Evolutionary conservation across 192 early-diverging fungal genomes (phyloP), one percentile per base, ranked within the genome.

Genomic region (Geranomyces variabilis): DNA sequence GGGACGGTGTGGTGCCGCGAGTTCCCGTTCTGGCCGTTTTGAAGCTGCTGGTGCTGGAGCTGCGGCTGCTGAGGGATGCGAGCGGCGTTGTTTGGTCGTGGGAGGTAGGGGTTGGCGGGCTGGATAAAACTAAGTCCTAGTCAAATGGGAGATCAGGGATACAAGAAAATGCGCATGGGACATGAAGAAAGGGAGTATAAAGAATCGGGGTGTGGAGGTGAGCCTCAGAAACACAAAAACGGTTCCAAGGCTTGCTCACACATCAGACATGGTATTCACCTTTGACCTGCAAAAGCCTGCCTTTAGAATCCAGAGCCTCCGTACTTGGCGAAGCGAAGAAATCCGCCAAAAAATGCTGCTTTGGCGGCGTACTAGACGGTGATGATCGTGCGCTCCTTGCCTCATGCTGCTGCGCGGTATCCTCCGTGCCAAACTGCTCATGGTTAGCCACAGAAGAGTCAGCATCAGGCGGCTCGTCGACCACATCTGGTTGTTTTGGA

Each of bases 101-200:
- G 66, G 33, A 55, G 22, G 66, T 48, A 67, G 61, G 58, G 60
- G 70, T 63, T 63, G 55, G 56, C 26, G 3, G 70, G 45, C 28
- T 71, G 70, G 36, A 36, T 64, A 47, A 64, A 71, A 63, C 60
- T 71, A 24, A 63, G 70, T 57, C 68, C 70, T 62, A 53, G 60
- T 15, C 19, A 53, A 53, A 53, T 15, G 51, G 51, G 24, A 15
- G 3, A 53, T 53, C 51, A 53, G 51, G 15, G 51, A 26, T 17
- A 47, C 46, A 10, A 10, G 46, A n/a, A 19, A 19, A 19, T 47
- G 46, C 19, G 46, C 12, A 47, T 47, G 46, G 10, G 46, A 19
- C 46, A 19, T 10, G 46, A 19, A 47, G 46, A 19, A 26, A 53
- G 51, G 7, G 51, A 26, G 51, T n/a, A 26, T 3, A 17, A 8